Evolutionary conservation across 2,329 filamentous ascomycete genomes (phyloP).

Genomic region (Ophiosphaerella narmari): DNA sequence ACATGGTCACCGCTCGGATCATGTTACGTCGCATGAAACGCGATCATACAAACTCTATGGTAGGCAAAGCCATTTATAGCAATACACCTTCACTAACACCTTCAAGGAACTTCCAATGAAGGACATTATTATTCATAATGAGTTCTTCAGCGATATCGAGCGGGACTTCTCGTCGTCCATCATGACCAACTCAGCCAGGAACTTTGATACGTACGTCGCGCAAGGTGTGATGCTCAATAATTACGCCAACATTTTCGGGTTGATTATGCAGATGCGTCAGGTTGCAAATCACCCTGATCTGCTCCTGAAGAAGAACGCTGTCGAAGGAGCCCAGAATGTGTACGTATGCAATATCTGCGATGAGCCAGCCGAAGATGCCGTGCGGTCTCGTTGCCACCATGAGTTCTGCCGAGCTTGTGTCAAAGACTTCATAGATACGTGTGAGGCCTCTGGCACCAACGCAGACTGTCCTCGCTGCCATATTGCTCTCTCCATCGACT

Average conservation of each 20-base stretch:
- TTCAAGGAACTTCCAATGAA: conserved; percentile 81
- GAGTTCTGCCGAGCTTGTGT: conserved; percentile 87
- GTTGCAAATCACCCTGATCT: conserved; percentile 95
- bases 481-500: conserved; percentile 84
- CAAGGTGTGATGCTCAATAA: conserved; percentile 85
- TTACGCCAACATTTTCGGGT: conserved; percentile 97
- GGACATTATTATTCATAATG: conserved; percentile 86
- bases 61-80: conserved; percentile 1
- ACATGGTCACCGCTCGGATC: conserved; percentile 86
- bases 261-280: conserved; percentile 99
- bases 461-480: conserved; percentile 88
- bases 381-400: conserved; percentile 89
- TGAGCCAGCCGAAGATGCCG: conserved; percentile 91
- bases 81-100: conserved; percentile 1
- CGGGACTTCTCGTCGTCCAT: conserved; percentile 94
- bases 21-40: conserved; percentile 96
- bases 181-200: conserved; percentile 86
- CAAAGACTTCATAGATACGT: conserved; percentile 78
- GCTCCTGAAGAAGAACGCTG: conserved; percentile 80
- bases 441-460: conserved; percentile 64
- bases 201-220: conserved; percentile 94
- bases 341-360: conserved; percentile 95
- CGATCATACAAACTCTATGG: conserved; percentile 89
- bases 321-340: conserved; percentile 84
- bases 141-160: conserved; percentile 96